A percentile compares a stretch with the other conserved stretches of the same genome.
These are phyloP conservation scores for Ophiosphaerella herpotricha DNA, from an alignment of 2,329 filamentous ascomycete species.

Conservation along the genomic window DNA sequence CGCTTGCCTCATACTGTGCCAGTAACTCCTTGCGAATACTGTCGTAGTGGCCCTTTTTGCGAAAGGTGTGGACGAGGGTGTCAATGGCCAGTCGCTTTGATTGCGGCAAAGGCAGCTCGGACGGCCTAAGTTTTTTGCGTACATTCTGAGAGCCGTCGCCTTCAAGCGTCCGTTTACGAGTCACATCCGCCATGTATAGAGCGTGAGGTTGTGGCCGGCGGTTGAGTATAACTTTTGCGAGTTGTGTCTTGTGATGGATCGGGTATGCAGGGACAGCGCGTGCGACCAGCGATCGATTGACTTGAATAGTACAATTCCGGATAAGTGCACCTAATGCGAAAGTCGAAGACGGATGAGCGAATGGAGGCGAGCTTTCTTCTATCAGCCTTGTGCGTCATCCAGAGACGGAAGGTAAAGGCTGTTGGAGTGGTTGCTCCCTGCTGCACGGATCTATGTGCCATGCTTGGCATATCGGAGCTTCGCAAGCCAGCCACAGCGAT, in stretches of 20 bases:
- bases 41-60: conserved; percentile 86
- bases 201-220: conserved; percentile 2
- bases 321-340: no score
- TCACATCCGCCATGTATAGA: conserved; percentile 37
- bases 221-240: background rate
- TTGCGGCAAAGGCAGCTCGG: conserved; percentile 74
- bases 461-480: conserved; percentile 25
- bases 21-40: conserved; percentile 75
- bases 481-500: conserved; percentile 9
- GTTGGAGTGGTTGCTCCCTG: conserved; percentile 6
- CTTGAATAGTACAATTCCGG: no score
- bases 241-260: background rate
- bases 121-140: conserved; percentile 69
- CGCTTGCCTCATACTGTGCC: conserved; percentile 73
- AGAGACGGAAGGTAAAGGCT: conserved; percentile 7
- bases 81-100: conserved; percentile 76
- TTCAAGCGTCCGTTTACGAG: conserved; percentile 37
- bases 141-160: conserved; percentile 36
- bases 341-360: background rate
- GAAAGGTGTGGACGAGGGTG: conserved; percentile 76
- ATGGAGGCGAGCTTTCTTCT: conserved; percentile 4
- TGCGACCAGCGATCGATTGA: background rate
- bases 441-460: conserved; percentile 21
- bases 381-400: conserved; percentile 1
- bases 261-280: background rate